Percentiles rank a stretch among this genome's conserved stretches.
Evolutionary conservation across 2,329 filamentous ascomycete genomes (phyloP).

Genomic region (Aspergillus sp.): DNA sequence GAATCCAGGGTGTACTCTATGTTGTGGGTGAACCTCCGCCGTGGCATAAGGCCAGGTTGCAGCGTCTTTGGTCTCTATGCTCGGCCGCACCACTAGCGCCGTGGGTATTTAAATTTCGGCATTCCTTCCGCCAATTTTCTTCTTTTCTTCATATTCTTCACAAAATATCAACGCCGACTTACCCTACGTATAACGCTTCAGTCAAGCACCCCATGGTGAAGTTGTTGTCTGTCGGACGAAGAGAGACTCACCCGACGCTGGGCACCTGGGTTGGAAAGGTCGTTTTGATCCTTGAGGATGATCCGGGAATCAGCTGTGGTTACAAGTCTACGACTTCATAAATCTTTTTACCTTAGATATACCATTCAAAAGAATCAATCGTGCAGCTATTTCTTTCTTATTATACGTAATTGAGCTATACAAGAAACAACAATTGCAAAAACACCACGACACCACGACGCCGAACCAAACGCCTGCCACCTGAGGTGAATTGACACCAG

Average conservation of each 20-base stretch:
- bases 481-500: not conserved
- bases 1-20: slow-evolving; percentile 16
- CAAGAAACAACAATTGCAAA: not conserved
- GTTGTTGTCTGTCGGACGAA: slow-evolving; percentile 65
- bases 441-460: slow-evolving; percentile 4
- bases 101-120: slow-evolving; percentile 22
- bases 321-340: slow-evolving; percentile 34
- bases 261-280: slow-evolving; percentile 63
- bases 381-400: not conserved
- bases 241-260: slow-evolving; percentile 61
- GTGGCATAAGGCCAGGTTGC: slow-evolving; percentile 41
- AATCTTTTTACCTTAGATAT: not conserved
- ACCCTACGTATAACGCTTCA: slow-evolving; percentile 39
- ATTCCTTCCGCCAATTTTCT: slow-evolving; percentile 19
- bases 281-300: slow-evolving; percentile 56
- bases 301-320: slow-evolving; percentile 68
- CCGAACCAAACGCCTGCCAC: slow-evolving; percentile 11
- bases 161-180: slow-evolving; percentile 50
- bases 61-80: slow-evolving; percentile 31
- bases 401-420: not conserved
- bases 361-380: not conserved
- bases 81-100: slow-evolving; percentile 24
- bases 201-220: slow-evolving; percentile 40
- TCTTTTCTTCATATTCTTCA: slow-evolving; percentile 34
- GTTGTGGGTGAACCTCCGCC: slow-evolving; percentile 29